A percentile compares a stretch with the other conserved stretches of the same genome.
These are phyloP conservation scores for Barnettozyma populi DNA, from an alignment of 805 yeast species.

Conservation along the genomic window DNA sequence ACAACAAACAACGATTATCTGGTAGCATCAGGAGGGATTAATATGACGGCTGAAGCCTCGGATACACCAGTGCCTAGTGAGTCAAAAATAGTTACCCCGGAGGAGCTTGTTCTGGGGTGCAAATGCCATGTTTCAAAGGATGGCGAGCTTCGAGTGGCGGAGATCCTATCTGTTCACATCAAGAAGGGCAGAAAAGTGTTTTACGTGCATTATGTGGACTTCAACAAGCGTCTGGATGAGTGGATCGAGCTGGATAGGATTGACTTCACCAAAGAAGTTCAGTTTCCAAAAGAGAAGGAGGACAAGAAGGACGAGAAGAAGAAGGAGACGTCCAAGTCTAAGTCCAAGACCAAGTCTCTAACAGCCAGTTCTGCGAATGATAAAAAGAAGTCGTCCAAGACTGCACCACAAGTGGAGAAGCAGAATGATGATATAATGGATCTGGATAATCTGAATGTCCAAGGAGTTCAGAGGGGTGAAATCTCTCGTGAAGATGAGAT, in stretches of 20 bases:
- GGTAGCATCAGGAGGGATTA: background rate
- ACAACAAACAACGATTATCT: background rate
- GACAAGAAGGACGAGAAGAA: conserved; percentile 35
- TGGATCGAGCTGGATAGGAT: conserved; percentile 78
- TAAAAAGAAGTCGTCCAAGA: conserved; percentile 31
- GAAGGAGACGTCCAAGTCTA: conserved; percentile 19
- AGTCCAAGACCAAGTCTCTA: conserved; percentile 11
- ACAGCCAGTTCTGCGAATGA: conserved; percentile 18
- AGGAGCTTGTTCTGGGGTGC: conserved; percentile 67
- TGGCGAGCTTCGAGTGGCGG: conserved; percentile 75
- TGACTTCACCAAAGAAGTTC: conserved; percentile 63
- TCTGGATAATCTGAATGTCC: conserved; percentile 78
- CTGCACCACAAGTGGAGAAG: conserved; percentile 12
- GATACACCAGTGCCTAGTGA: conserved; percentile 1
- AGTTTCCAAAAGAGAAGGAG: conserved; percentile 58
- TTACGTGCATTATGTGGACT: conserved; percentile 92
- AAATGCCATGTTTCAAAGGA: conserved; percentile 81
- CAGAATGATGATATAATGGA: conserved; percentile 64
- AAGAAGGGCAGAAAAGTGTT: conserved; percentile 75
- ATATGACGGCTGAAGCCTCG: background rate
- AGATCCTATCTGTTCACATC: conserved; percentile 68
- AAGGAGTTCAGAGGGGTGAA: conserved; percentile 67
- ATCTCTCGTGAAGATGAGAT: conserved; percentile 87
- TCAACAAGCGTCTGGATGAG: conserved; percentile 94
- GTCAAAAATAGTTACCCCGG: conserved; percentile 28